Conservation (phyloP, 768 basidiomycete genomes). For the Phylloporus sp. region DNA sequence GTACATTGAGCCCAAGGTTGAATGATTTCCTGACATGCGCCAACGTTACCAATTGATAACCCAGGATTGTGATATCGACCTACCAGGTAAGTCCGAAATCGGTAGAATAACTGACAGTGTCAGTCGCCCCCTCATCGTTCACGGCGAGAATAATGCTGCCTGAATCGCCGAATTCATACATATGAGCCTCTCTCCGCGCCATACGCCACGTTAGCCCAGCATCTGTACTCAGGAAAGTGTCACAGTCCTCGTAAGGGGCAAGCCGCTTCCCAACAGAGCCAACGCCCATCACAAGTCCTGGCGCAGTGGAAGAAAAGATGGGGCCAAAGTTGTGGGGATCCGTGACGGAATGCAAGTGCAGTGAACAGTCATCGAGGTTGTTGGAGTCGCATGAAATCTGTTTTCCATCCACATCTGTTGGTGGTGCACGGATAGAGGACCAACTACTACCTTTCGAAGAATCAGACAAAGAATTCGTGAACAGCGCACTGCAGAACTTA, state of each 20-base stretch:
- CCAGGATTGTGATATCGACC: constrained; percentile 22
- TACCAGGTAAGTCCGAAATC: constrained; percentile 85
- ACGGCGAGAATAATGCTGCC: constrained; percentile 77
- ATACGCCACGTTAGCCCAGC: constrained; percentile 86
- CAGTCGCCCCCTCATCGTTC: constrained; percentile 78
- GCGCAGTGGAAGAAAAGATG: constrained; percentile 92
- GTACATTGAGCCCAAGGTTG: constrained; percentile 64
- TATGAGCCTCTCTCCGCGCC: constrained; percentile 71
- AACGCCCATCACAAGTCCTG: constrained; percentile 95
- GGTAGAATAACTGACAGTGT: constrained; percentile 69
- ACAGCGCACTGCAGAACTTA: constrained; percentile 13
- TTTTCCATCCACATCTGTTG: constrained; percentile 55
- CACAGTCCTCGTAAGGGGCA: constrained; percentile 74
- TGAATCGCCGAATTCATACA: constrained; percentile 94
- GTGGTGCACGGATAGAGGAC: constrained; percentile 60
- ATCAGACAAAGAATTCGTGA: background rate
- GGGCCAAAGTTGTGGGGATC: constrained; percentile 90
- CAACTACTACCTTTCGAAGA: constrained; percentile 61
- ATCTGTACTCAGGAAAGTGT: constrained; percentile 91
- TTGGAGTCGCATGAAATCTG: constrained; percentile 58
- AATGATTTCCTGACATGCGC: constrained; percentile 55
- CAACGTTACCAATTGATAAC: background rate
- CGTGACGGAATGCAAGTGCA: constrained; percentile 93
- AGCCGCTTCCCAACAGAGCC: constrained; percentile 77
- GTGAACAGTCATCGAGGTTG: constrained; percentile 61